A percentile compares a stretch with the other conserved stretches of the same genome.
Conservation (phyloP, 2,329 filamentous ascomycete species). For the Endothia cerciana region DNA sequence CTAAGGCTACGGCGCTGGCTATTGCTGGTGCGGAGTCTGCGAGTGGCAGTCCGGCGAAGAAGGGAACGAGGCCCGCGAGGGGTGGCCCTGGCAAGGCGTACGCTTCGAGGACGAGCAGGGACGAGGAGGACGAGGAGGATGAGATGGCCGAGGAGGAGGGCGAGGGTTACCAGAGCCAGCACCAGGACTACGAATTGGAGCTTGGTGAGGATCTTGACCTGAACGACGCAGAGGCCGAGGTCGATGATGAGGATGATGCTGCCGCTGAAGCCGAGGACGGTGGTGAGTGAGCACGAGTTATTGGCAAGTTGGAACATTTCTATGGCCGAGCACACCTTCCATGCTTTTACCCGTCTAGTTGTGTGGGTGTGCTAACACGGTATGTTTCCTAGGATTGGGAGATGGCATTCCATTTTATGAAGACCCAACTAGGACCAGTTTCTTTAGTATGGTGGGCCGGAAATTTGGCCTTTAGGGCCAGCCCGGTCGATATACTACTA, state of each 20-base stretch:
- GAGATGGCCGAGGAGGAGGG: slow-evolving; percentile 17
- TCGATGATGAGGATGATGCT: slow-evolving; percentile 11
- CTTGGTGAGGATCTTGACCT: slow-evolving; percentile 20
- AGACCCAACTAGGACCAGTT: slow-evolving; percentile 4
- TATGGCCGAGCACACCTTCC: neutral
- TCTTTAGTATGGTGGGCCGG: slow-evolving; percentile 24
- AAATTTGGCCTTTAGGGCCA: slow-evolving; percentile 20
- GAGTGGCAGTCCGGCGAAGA: slow-evolving; percentile 7
- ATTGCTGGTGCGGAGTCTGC: slow-evolving; percentile 7
- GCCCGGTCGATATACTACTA: neutral
- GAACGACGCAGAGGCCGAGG: slow-evolving; percentile 20
- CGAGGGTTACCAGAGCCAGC: neutral
- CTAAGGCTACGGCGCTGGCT: slow-evolving; percentile 9
- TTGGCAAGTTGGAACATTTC: slow-evolving; percentile 25
- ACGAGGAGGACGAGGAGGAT: slow-evolving; percentile 20
- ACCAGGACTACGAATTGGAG: slow-evolving; percentile 8
- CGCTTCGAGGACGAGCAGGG: slow-evolving; percentile 9
- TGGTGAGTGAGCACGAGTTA: slow-evolving; percentile 28
- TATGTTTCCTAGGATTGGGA: neutral
- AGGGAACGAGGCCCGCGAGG: slow-evolving; percentile 6
- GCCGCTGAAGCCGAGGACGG: slow-evolving; percentile 19
- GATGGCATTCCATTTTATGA: slow-evolving; percentile 4
- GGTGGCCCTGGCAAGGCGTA: slow-evolving; percentile 10
- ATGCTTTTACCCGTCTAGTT: neutral
- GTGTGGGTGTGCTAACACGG: slow-evolving; percentile 14